Base-by-base conservation (phyloP, 2,329 filamentous ascomycete species). In the Aquanectria penicillioides region DNA sequence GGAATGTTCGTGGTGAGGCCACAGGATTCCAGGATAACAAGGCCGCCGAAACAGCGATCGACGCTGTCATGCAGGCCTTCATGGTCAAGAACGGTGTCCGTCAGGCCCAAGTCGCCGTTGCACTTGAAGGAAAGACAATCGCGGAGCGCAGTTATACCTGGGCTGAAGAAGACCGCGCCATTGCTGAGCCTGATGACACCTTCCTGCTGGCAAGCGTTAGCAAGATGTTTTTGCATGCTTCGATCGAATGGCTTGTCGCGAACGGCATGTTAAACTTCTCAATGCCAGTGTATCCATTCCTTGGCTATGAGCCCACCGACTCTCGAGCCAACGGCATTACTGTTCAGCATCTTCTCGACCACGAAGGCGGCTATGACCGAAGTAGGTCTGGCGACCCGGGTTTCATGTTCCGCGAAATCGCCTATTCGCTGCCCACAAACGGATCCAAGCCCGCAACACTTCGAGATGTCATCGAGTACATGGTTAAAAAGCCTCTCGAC, bases 201-300 rank as follows among this genome's bases (percentile, higher is more conserved):
- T 68, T 67, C 38, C 23, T 64, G 13, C 47, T 67, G 3, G 57
- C 52, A 6, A 64, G 65, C 0, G 47, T 64, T 4, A 68, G 52
- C 37, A 67, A 66, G 37, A 31, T 64, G 31, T 64, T 66, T 8
- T 13, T 59, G 4, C n/a, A 60, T 17, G 57, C 61, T 6, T 61
- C 65, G 8, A 29, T 67, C 6, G 22, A 53, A 12, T 46, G 29
- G 33, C 18, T 64, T 2, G 22, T 57, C 2, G 33, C 52, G 2
- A 9, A 29, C 5, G 15, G 13, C 0, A 31, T 28, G 7, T 28
- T 67, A 9, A 25, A 36, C 17, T 56, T 23, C 12, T 33, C 40
- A 2, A 57, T 60, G 2, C 48, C 26, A 1, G 65, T 67, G 2
- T 68, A 66, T 9, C 25, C 52, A 15, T 26, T 56, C 2, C 52